Percentiles rank a stretch among this genome's conserved stretches.
Evolutionary conservation across 129 eudicot genomes (phyloP).

Genomic region (Flaveria sonorensis): DNA sequence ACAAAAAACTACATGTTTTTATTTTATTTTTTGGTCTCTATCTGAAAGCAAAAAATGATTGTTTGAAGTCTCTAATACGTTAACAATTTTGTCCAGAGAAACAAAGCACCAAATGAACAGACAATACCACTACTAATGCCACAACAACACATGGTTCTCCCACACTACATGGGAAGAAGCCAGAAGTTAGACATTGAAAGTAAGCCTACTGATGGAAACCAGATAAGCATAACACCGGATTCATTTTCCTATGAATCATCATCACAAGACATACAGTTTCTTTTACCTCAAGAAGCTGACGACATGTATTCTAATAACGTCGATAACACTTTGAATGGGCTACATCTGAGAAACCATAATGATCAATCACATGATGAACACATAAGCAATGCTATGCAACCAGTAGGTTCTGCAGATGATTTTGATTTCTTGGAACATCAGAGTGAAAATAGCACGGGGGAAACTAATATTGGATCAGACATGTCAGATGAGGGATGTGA

Average conservation of each 20-base stretch:
- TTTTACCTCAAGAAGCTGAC: conserved; percentile 83
- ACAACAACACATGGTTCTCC: conserved; percentile 94
- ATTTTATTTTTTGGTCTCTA: not conserved
- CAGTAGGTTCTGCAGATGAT: conserved; percentile 33
- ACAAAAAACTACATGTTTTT: not conserved
- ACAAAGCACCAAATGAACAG: conserved; percentile 80
- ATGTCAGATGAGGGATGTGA: conserved; percentile 58
- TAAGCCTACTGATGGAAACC: conserved; percentile 30
- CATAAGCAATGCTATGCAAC: conserved; percentile 14
- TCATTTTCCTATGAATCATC: conserved; percentile 66
- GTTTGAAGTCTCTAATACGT: conserved; percentile 23
- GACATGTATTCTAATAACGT: conserved; percentile 31
- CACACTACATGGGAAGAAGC: conserved; percentile 94
- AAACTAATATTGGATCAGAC: conserved; percentile 33
- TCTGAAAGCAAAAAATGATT: not conserved
- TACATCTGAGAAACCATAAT: conserved; percentile 22
- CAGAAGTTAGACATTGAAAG: conserved; percentile 46
- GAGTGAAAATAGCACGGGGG: conserved; percentile 21
- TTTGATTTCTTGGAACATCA: conserved; percentile 30
- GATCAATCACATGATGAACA: conserved; percentile 43
- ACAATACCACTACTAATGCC: conserved; percentile 92
- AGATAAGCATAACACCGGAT: conserved; percentile 35
- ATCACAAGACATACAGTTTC: conserved; percentile 79
- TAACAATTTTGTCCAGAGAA: conserved; percentile 53
- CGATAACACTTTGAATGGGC: conserved; percentile 31